Percentiles rank a stretch among this genome's conserved stretches.
Conservation (phyloP, 192 early-diverging fungal genomes). For the Podila horticola region DNA sequence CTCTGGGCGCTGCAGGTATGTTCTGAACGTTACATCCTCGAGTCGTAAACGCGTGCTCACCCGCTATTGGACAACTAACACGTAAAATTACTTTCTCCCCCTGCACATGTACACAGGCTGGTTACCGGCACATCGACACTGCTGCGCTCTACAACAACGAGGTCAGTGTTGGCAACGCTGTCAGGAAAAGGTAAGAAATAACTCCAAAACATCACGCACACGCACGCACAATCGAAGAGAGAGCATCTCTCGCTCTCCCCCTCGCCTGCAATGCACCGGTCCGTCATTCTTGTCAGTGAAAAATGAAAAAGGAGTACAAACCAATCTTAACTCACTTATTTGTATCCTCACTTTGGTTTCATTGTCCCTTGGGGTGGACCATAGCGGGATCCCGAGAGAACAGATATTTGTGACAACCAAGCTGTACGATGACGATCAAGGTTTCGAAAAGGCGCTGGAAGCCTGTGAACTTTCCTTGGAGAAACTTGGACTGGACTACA, state of each 20-base stretch:
- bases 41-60: neutral
- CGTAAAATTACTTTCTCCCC: neutral
- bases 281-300: neutral
- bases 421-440: constrained; percentile 64
- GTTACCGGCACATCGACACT: constrained; percentile 67
- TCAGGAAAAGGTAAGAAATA: constrained; percentile 52
- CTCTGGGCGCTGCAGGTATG: constrained; percentile 53
- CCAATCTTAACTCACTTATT: too few species aligned
- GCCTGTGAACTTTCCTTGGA: constrained; percentile 65
- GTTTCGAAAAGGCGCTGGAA: constrained; percentile 54
- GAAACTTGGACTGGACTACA: constrained; percentile 62
- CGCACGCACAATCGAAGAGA: neutral
- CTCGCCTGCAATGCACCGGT: neutral
- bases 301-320: too few species aligned
- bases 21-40: neutral
- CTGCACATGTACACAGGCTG: constrained; percentile 11
- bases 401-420: constrained; percentile 75
- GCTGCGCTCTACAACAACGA: constrained; percentile 59
- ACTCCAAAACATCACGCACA: neutral
- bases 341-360: neutral
- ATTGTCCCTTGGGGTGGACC: neutral
- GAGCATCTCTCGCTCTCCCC: too few species aligned
- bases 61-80: neutral
- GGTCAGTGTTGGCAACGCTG: constrained; percentile 54
- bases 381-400: constrained; percentile 58